Evolutionary conservation across 1,139 yeast genomes (phyloP).

Genomic region (Saccharomyces hybrid): DNA sequence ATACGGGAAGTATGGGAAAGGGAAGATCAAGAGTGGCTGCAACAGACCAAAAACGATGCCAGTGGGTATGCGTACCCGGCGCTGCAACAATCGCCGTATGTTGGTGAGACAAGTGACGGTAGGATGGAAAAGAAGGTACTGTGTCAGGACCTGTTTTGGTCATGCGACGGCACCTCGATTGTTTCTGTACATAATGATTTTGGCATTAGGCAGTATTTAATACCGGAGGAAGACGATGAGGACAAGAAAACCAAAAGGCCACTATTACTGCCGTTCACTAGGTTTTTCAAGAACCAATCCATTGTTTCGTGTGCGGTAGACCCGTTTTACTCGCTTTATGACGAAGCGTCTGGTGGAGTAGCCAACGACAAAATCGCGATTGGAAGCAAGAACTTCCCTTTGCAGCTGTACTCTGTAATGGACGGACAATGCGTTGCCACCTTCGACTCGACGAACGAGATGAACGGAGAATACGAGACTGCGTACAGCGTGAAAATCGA

Average conservation of each 20-base stretch:
- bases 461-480: constrained; percentile 19
- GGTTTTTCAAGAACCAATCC: constrained; percentile 22
- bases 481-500: constrained; percentile 18
- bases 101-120: not conserved
- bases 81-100: constrained; percentile 10
- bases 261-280: constrained; percentile 19
- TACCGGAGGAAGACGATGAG: constrained; percentile 16
- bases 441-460: constrained; percentile 16
- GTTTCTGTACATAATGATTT: constrained; percentile 27
- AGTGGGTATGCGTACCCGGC: constrained; percentile 16
- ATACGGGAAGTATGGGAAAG: constrained; percentile 14
- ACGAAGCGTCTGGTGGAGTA: constrained; percentile 5
- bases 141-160: constrained; percentile 26
- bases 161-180: constrained; percentile 29
- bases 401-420: constrained; percentile 11
- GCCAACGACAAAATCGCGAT: constrained; percentile 9
- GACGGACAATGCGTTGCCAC: constrained; percentile 5
- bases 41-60: not conserved
- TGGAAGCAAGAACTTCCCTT: constrained; percentile 20
- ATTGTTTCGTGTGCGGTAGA: constrained; percentile 21
- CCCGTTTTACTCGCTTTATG: constrained; percentile 24
- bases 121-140: constrained; percentile 6
- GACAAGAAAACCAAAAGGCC: not conserved
- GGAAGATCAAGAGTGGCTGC: constrained; percentile 14
- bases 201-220: constrained; percentile 28